Percentiles rank a stretch among this genome's conserved stretches.
phyloP scores from a whole-genome alignment of 768 basidiomycete species.

The Podaxis carcinomalis region DNA sequence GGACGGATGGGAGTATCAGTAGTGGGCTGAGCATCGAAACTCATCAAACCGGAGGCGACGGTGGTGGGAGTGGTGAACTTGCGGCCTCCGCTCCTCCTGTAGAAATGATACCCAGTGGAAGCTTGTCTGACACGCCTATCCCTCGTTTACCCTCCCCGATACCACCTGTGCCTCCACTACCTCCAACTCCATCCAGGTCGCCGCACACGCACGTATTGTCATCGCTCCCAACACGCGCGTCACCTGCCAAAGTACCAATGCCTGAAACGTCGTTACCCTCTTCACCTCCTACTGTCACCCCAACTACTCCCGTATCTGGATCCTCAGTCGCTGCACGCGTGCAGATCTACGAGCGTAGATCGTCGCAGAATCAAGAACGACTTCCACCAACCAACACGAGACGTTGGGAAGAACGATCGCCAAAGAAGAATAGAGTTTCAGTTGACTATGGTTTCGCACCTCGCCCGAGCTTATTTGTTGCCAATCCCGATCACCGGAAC shows the following conservation, averaged over 20 bases:
- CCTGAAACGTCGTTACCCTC: background rate
- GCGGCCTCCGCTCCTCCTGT: conserved; percentile 28
- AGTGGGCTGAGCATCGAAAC: conserved; percentile 28
- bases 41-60: conserved; percentile 11
- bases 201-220: background rate
- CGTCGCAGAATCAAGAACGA: conserved; percentile 43
- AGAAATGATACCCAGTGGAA: conserved; percentile 20
- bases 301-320: conserved; percentile 18
- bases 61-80: conserved; percentile 14
- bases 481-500: conserved; percentile 57
- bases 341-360: conserved; percentile 51
- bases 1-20: conserved; percentile 25
- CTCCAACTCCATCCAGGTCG: background rate
- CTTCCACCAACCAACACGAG: conserved; percentile 36
- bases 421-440: conserved; percentile 31
- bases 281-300: conserved; percentile 13
- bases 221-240: background rate
- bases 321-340: conserved; percentile 47
- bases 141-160: background rate
- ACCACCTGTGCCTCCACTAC: conserved; percentile 7
- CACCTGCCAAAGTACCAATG: conserved; percentile 2
- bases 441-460: conserved; percentile 66
- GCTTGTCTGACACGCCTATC: background rate
- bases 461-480: conserved; percentile 61
- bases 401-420: conserved; percentile 33